These are phyloP conservation scores for Nissolia schottii DNA, from an alignment of 306 rosid species.

Conservation along the genomic window DNA sequence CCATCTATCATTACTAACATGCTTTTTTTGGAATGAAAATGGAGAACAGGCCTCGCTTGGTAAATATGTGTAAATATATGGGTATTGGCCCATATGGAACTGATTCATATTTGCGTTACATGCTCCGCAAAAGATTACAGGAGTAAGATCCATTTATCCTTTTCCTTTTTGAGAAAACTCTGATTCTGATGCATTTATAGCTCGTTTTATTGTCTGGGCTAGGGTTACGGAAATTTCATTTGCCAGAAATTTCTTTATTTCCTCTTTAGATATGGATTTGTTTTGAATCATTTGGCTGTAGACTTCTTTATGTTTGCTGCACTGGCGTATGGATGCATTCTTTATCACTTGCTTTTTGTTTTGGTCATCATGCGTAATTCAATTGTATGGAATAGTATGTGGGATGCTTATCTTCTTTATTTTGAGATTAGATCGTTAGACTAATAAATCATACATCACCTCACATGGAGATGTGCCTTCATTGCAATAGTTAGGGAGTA, in stretches of 20 bases:
- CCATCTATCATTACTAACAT: conserved; percentile 18
- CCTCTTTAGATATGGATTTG: background rate
- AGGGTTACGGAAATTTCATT: background rate
- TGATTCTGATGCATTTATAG: conserved; percentile 10
- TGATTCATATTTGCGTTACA: conserved; percentile 75
- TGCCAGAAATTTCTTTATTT: background rate
- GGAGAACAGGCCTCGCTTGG: conserved; percentile 73
- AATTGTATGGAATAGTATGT: background rate
- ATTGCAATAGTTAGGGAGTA: background rate
- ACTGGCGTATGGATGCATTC: background rate
- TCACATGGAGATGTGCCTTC: background rate
- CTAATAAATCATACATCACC: background rate
- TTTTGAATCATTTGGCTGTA: background rate
- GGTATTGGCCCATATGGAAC: conserved; percentile 77
- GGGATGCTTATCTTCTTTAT: background rate
- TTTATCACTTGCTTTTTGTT: background rate
- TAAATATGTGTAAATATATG: conserved; percentile 92
- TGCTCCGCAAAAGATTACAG: conserved; percentile 74
- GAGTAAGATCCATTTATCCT: conserved; percentile 43
- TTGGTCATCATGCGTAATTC: conserved; percentile 2
- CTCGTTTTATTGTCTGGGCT: background rate
- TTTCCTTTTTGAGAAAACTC: conserved; percentile 2
- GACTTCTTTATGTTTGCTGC: background rate
- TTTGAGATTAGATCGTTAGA: background rate
- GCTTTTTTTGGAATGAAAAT: conserved; percentile 20